Evolutionary conservation across 164 flowering plant genomes (phyloP).

Genomic region (Chloranthus sessilifolius): DNA sequence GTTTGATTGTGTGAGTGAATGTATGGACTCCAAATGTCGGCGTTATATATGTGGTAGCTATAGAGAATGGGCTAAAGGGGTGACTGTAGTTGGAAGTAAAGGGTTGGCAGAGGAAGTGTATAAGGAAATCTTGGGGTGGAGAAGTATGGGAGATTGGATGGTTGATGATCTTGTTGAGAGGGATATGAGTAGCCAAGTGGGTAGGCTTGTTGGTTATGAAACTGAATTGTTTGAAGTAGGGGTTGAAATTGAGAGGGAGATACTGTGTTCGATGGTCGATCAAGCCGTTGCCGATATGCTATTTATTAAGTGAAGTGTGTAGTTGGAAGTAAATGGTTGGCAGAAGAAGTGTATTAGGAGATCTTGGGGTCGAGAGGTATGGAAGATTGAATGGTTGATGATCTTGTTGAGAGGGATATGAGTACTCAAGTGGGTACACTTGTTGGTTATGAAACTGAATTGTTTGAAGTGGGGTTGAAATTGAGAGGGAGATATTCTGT

Average conservation of each 20-base stretch:
- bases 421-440: conserved; percentile 65
- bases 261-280: conserved; percentile 55
- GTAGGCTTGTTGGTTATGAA: conserved; percentile 77
- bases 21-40: conserved; percentile 58
- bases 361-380: conserved; percentile 53
- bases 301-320: no score
- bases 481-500: conserved; percentile 45
- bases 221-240: conserved; percentile 55
- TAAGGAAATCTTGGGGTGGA: conserved; percentile 63
- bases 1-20: conserved; percentile 74
- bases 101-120: conserved; percentile 65
- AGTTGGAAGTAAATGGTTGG: conserved; percentile 53
- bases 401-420: conserved; percentile 91
- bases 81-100: conserved; percentile 43
- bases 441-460: conserved; percentile 68
- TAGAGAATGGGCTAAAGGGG: conserved; percentile 54
- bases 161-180: conserved; percentile 89
- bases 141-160: conserved; percentile 60
- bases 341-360: conserved; percentile 68
- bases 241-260: conserved; percentile 43
- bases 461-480: conserved; percentile 42
- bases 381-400: conserved; percentile 81
- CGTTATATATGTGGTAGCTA: conserved; percentile 46
- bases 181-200: conserved; percentile 77
- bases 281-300: conserved; percentile 55